A percentile compares a stretch with the other conserved stretches of the same genome.
Evolutionary conservation across 306 rosid species (phyloP).

Genomic region (Fragaria iinumae): DNA sequence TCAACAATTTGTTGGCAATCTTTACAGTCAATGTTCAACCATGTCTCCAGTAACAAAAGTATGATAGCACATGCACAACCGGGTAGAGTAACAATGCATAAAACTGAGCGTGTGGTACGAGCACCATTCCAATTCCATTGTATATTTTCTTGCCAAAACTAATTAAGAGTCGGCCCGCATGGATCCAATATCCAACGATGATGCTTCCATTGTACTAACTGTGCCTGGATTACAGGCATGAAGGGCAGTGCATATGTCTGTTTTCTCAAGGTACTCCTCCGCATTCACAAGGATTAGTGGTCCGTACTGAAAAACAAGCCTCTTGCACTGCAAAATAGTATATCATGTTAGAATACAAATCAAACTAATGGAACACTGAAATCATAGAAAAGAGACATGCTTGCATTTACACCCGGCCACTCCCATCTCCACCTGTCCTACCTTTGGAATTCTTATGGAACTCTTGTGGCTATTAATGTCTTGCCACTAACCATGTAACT

Average conservation of each 20-base stretch:
- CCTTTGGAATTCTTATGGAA: background rate
- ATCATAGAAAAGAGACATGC: background rate
- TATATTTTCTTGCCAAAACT: constrained; percentile 6
- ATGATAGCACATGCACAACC: background rate
- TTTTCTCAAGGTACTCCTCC: constrained; percentile 65
- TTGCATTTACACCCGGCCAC: too few relatives aligned
- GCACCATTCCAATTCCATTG: background rate
- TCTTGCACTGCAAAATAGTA: constrained; percentile 75
- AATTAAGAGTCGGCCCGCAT: constrained; percentile 33
- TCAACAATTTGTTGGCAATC: background rate
- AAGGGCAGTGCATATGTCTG: constrained; percentile 62
- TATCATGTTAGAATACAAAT: background rate
- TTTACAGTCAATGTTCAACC: constrained; percentile 1
- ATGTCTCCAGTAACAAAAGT: background rate
- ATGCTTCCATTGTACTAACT: constrained; percentile 11
- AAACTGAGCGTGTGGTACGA: background rate
- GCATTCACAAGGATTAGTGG: constrained; percentile 59
- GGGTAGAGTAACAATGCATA: background rate
- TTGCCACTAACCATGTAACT: background rate
- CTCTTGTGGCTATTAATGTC: background rate
- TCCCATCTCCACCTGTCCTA: background rate
- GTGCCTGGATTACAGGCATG: constrained; percentile 56
- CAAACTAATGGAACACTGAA: background rate
- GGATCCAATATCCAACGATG: background rate
- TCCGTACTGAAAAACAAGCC: constrained; percentile 65